Evolutionary conservation across 2,329 filamentous ascomycete species (phyloP).

Genomic region (Coniella vitis): DNA sequence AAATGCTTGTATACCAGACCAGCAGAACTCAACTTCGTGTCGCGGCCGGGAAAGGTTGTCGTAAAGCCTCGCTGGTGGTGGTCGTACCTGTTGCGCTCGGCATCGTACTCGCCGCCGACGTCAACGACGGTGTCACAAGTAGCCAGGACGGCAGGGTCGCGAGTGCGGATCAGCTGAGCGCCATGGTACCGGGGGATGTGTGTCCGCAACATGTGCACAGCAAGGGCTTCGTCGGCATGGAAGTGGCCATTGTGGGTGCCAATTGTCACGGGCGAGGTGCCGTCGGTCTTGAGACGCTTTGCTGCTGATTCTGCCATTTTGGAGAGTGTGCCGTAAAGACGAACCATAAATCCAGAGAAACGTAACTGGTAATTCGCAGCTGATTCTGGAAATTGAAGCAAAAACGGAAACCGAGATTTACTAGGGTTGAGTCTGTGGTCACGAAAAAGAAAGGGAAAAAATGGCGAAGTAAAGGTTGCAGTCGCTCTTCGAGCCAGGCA

Average conservation of each 20-base stretch:
- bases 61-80: constrained; percentile 93
- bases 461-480: too few species aligned
- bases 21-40: constrained; percentile 87
- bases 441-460: too few species aligned
- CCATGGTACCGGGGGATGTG: constrained; percentile 69
- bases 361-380: neutral
- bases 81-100: constrained; percentile 73
- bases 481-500: neutral
- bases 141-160: constrained; percentile 70
- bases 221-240: constrained; percentile 96
- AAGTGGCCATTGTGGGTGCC: constrained; percentile 98
- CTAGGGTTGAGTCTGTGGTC: too few species aligned
- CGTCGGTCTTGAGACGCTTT: constrained; percentile 77
- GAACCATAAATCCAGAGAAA: constrained; percentile 32
- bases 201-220: constrained; percentile 88
- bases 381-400: too few species aligned
- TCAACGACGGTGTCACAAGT: constrained; percentile 94
- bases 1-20: constrained; percentile 96
- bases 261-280: constrained; percentile 52
- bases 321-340: constrained; percentile 23
- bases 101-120: constrained; percentile 91
- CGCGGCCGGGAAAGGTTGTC: constrained; percentile 74
- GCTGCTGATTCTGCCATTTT: constrained; percentile 63
- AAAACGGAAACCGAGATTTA: too few species aligned
- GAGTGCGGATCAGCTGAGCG: constrained; percentile 74